Evolutionary conservation across 495 filamentous ascomycete species (phyloP).

Genomic region (Apiosordaria backusii): DNA sequence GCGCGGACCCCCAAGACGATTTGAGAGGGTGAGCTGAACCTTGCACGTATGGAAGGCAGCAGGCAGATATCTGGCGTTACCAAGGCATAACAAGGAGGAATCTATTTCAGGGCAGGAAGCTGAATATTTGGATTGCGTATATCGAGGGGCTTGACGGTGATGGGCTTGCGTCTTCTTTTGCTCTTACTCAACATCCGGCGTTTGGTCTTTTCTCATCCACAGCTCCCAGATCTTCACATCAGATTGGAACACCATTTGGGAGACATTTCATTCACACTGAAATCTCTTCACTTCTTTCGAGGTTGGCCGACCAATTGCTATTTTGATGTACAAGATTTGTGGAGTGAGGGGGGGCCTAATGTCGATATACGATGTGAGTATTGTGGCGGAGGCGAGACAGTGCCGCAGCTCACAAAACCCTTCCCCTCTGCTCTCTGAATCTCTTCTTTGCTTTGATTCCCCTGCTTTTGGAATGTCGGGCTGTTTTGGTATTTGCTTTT

Average conservation of each 20-base stretch:
- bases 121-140: slow-evolving; percentile 17
- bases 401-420: slow-evolving; percentile 11
- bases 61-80: slow-evolving; percentile 24
- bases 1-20: slow-evolving; percentile 49
- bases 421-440: slow-evolving; percentile 24
- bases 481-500: slow-evolving; percentile 19
- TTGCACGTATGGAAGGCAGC: slow-evolving; percentile 2
- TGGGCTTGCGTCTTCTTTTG: slow-evolving; percentile 21
- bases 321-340: slow-evolving; percentile 37
- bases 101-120: slow-evolving; percentile 15
- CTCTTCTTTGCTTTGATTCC: slow-evolving; percentile 24
- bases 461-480: slow-evolving; percentile 12
- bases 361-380: slow-evolving; percentile 32
- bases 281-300: slow-evolving; percentile 48
- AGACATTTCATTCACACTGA: slow-evolving; percentile 31
- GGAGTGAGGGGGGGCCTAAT: slow-evolving; percentile 38
- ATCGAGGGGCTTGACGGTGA: slow-evolving; percentile 11
- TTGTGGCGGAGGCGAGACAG: slow-evolving; percentile 19
- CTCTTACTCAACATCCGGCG: slow-evolving; percentile 26
- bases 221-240: slow-evolving; percentile 40
- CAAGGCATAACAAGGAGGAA: slow-evolving; percentile 18
- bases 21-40: slow-evolving; percentile 32
- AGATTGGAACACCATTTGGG: slow-evolving; percentile 51
- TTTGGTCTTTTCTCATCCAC: slow-evolving; percentile 37
- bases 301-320: slow-evolving; percentile 43